Evolutionary conservation across 768 basidiomycete genomes (phyloP).

Genomic region (Cyclocybe cylindracea): DNA sequence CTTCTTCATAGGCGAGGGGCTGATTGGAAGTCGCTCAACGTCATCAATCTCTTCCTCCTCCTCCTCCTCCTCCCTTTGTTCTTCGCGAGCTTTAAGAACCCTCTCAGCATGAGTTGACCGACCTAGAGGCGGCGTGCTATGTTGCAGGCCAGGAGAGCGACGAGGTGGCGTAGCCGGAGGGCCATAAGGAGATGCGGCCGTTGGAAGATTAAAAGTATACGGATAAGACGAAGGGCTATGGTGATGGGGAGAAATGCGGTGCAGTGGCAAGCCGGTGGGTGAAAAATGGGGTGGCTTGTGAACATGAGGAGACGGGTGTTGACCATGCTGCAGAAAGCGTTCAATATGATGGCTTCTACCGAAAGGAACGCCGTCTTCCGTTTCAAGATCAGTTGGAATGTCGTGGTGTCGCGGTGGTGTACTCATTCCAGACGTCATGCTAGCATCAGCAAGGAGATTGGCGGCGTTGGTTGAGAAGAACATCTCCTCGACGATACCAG

Average conservation of each 20-base stretch:
- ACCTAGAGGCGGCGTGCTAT: conserved; percentile 39
- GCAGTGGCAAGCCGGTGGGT: conserved; percentile 25
- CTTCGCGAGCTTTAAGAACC: conserved; percentile 26
- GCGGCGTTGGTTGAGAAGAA: conserved; percentile 45
- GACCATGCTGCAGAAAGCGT: conserved; percentile 47
- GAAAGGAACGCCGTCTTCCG: conserved; percentile 63
- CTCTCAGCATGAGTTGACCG: conserved; percentile 37
- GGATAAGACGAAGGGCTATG: conserved; percentile 21
- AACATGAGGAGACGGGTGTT: conserved; percentile 32
- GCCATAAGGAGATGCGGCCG: conserved; percentile 31
- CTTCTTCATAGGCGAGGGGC: conserved; percentile 40
- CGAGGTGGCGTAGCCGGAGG: conserved; percentile 38
- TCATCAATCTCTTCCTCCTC: conserved; percentile 26
- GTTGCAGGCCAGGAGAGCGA: conserved; percentile 26
- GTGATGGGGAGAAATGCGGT: conserved; percentile 18
- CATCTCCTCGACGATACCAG: conserved; percentile 73
- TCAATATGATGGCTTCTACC: conserved; percentile 66
- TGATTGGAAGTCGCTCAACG: conserved; percentile 31
- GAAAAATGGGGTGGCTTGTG: conserved; percentile 32
- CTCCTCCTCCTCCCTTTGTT: conserved; percentile 25
- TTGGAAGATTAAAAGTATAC: conserved; percentile 29
- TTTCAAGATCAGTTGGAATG: conserved; percentile 58
- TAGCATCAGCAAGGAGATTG: conserved; percentile 19
- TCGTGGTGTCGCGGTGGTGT: conserved; percentile 46
- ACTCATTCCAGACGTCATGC: conserved; percentile 25